Percentiles rank a stretch among this genome's conserved stretches.
Evolutionary conservation across 2,329 filamentous ascomycete species (phyloP).

Genomic region (Monosporascus sp.): DNA sequence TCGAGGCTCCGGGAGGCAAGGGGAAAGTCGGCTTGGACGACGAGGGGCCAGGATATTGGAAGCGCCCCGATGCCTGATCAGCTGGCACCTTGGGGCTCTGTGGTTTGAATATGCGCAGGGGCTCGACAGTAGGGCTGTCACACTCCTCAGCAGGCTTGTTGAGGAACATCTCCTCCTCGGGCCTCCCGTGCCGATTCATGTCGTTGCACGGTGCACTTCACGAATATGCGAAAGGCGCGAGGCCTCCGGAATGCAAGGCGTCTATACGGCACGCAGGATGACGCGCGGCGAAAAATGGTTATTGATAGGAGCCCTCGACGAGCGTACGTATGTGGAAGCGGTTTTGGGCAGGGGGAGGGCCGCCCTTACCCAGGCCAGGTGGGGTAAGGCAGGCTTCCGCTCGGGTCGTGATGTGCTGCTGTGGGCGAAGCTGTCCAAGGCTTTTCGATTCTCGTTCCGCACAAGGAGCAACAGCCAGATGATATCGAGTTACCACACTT

Average conservation of each 20-base stretch:
- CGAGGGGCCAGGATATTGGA: slow-evolving; percentile 47
- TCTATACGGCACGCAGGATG: slow-evolving; percentile 13
- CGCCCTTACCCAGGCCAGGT: slow-evolving; percentile 20
- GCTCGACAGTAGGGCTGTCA: slow-evolving; percentile 76
- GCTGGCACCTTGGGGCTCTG: slow-evolving; percentile 55
- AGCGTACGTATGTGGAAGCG: slow-evolving; percentile 1
- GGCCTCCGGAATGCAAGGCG: slow-evolving; percentile 5
- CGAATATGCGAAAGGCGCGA: slow-evolving; percentile 15
- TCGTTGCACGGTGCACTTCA: slow-evolving; percentile 24
- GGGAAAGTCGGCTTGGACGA: slow-evolving; percentile 55
- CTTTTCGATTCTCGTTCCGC: slow-evolving; percentile 1
- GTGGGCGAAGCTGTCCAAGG: slow-evolving; percentile 9
- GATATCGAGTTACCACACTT: slow-evolving; percentile 7
- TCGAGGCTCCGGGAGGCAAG: slow-evolving; percentile 63
- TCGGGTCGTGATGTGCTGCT: slow-evolving; percentile 1
- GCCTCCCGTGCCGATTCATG: slow-evolving; percentile 58
- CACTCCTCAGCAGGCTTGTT: slow-evolving; percentile 48
- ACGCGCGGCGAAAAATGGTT: slow-evolving; percentile 15
- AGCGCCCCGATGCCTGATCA: slow-evolving; percentile 34
- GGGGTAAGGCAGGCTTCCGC: slow-evolving; percentile 17
- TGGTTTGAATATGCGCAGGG: slow-evolving; percentile 79
- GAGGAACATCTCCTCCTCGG: slow-evolving; percentile 82
- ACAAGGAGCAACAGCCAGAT: slow-evolving; percentile 3
- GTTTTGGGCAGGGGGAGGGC: slow-evolving; percentile 2
- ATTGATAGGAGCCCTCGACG: slow-evolving; percentile 18